Evolutionary conservation across 768 basidiomycete species (phyloP).

Genomic region (Pleurotus djamor): DNA sequence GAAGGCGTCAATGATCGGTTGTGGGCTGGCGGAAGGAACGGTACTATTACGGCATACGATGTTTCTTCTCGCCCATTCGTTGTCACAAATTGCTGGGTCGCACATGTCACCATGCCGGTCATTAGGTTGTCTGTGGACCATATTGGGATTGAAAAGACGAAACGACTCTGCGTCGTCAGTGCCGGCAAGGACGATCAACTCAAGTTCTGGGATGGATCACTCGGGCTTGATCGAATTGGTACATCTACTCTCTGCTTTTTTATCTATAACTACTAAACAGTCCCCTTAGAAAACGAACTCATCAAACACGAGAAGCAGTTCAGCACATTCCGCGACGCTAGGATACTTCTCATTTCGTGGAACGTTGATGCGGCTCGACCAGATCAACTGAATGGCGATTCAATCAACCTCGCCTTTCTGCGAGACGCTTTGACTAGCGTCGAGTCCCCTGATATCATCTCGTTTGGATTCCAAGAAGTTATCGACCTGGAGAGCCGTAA

Average conservation of each 20-base stretch:
- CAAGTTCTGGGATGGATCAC: slow-evolving; percentile 86
- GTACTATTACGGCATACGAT: slow-evolving; percentile 81
- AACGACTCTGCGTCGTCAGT: slow-evolving; percentile 71
- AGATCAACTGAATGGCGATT: slow-evolving; percentile 60
- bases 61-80: slow-evolving; percentile 74
- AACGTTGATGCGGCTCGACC: slow-evolving; percentile 91
- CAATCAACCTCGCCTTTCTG: slow-evolving; percentile 80
- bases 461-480: slow-evolving; percentile 95
- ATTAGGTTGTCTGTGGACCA: slow-evolving; percentile 67
- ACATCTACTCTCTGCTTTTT: slow-evolving; percentile 23
- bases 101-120: slow-evolving; percentile 69
- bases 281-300: slow-evolving; percentile 65
- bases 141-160: slow-evolving; percentile 66
- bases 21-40: slow-evolving; percentile 88
- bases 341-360: slow-evolving; percentile 84
- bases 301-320: slow-evolving; percentile 72
- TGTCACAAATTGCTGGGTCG: slow-evolving; percentile 85
- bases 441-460: slow-evolving; percentile 82
- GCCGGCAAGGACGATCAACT: slow-evolving; percentile 72
- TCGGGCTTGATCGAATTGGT: slow-evolving; percentile 89
- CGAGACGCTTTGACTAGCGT: slow-evolving; percentile 70
- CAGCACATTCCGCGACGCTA: slow-evolving; percentile 77
- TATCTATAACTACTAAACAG: not conserved
- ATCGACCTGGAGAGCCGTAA: slow-evolving; percentile 93
- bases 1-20: slow-evolving; percentile 82